Conservation (phyloP, 2,329 filamentous ascomycete genomes). For the Trichoderma simmonsii region DNA sequence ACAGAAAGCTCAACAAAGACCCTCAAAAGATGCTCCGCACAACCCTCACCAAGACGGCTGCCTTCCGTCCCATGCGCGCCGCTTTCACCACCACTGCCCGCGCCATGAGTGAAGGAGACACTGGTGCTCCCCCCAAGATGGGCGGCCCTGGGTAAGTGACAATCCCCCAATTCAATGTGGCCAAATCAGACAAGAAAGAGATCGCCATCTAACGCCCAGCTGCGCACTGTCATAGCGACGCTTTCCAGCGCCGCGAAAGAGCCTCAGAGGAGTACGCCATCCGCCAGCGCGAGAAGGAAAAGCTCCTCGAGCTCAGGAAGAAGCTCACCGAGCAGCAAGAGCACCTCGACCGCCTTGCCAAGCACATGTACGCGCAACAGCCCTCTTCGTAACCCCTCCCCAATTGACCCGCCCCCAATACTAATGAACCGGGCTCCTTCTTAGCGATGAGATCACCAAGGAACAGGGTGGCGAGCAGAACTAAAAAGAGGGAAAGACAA, state of each 20-base stretch:
- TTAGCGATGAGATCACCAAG: slow-evolving; percentile 74
- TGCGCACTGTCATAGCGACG: slow-evolving; percentile 58
- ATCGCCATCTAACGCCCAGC: background rate
- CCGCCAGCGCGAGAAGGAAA: slow-evolving; percentile 82
- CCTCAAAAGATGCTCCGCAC: slow-evolving; percentile 62
- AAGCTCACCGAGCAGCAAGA: slow-evolving; percentile 73
- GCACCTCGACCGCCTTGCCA: slow-evolving; percentile 79
- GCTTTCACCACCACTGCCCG: slow-evolving; percentile 63
- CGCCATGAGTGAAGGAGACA: slow-evolving; percentile 68
- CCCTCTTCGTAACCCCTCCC: slow-evolving; percentile 32
- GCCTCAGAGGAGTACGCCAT: slow-evolving; percentile 84
- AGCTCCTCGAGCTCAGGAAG: slow-evolving; percentile 74
- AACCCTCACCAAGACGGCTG: slow-evolving; percentile 53
- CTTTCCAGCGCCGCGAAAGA: slow-evolving; percentile 88
- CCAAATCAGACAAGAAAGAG: background rate
- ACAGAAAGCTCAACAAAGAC: background rate
- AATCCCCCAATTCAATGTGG: background rate
- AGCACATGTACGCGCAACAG: slow-evolving; percentile 66
- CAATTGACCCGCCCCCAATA: background rate
- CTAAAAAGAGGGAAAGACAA: slow-evolving; percentile 36
- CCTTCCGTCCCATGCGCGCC: slow-evolving; percentile 51
- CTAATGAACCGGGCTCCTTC: slow-evolving; percentile 15
- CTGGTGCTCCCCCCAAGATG: slow-evolving; percentile 56
- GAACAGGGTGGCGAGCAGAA: slow-evolving; percentile 66
- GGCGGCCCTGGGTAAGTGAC: slow-evolving; percentile 52